These are phyloP conservation scores for Globisporangium ultimum DNA, from an alignment of 352 stramenopile species.

Conservation along the genomic window DNA sequence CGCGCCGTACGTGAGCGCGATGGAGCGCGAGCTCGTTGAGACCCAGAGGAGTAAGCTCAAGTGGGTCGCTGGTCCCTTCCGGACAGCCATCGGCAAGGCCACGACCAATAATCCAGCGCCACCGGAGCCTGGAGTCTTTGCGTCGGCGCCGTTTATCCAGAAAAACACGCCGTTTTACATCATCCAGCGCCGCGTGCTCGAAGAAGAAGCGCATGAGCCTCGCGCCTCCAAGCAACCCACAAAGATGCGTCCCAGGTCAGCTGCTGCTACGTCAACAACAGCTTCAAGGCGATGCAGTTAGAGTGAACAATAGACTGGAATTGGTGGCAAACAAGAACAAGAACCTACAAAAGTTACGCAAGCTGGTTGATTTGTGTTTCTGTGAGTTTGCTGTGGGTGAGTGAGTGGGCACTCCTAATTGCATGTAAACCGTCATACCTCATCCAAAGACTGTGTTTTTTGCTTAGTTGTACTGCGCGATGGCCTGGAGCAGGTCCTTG, in stretches of 20 bases:
- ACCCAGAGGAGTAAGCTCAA: constrained; percentile 63
- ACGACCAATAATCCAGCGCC: constrained; percentile 35
- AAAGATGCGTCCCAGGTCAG: background rate
- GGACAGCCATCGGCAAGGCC: constrained; percentile 57
- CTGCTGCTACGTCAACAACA: background rate
- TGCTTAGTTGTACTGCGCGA: constrained; percentile 80
- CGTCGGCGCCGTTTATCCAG: constrained; percentile 42
- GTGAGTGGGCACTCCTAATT: too few species aligned
- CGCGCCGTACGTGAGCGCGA: constrained; percentile 53
- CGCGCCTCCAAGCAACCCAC: too few species aligned
- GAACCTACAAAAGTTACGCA: background rate
- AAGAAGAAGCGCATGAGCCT: constrained; percentile 15
- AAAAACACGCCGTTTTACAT: constrained; percentile 55
- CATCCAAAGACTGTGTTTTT: too few species aligned
- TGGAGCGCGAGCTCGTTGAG: constrained; percentile 47
- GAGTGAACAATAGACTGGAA: background rate
- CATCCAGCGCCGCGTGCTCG: constrained; percentile 49
- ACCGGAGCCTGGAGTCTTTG: constrained; percentile 54
- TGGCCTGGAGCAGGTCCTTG: constrained; percentile 90
- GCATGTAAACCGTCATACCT: too few species aligned
- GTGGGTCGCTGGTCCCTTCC: constrained; percentile 73
- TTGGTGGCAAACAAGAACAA: background rate
- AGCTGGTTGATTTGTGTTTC: background rate
- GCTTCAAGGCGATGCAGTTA: background rate
- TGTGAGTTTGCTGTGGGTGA: background rate